phyloP scores from a whole-genome alignment of 495 filamentous ascomycete genomes.

The Podospora pseudocomata region DNA sequence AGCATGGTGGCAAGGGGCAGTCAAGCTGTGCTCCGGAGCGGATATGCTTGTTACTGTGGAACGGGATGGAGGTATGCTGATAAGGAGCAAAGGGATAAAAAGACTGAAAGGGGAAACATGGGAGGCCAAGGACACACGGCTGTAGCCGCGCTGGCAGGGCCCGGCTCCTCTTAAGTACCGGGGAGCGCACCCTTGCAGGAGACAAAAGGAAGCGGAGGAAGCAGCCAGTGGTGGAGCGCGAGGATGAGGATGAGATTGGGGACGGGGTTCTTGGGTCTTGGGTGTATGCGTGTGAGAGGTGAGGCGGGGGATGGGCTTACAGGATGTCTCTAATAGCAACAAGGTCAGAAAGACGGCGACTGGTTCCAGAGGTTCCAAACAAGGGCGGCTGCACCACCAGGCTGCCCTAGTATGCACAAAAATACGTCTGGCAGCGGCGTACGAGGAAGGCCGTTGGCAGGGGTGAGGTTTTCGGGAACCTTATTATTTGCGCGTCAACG shows the following conservation, averaged over 20 bases:
- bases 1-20: slow-evolving; percentile 14
- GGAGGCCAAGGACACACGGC: slow-evolving; percentile 9
- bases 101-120: slow-evolving; percentile 1
- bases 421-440: slow-evolving; percentile 14
- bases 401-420: slow-evolving; percentile 4
- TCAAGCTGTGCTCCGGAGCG: background rate
- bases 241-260: slow-evolving; percentile 9
- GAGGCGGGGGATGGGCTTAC: slow-evolving; percentile 1
- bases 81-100: background rate
- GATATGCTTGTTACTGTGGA: background rate
- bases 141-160: slow-evolving; percentile 13
- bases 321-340: background rate
- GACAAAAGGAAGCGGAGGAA: background rate
- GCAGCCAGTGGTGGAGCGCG: slow-evolving; percentile 1
- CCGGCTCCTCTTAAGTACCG: slow-evolving; percentile 13
- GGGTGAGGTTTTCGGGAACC: slow-evolving; percentile 19
- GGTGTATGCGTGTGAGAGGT: background rate
- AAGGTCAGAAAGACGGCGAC: background rate
- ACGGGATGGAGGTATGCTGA: background rate
- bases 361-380: background rate
- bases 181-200: slow-evolving; percentile 11
- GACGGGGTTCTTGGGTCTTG: background rate
- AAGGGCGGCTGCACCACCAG: slow-evolving; percentile 1
- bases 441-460: slow-evolving; percentile 16
- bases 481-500: slow-evolving; percentile 30